phyloP scores from a whole-genome alignment of 305 asterid species.

The Caryopteris hybrid region DNA sequence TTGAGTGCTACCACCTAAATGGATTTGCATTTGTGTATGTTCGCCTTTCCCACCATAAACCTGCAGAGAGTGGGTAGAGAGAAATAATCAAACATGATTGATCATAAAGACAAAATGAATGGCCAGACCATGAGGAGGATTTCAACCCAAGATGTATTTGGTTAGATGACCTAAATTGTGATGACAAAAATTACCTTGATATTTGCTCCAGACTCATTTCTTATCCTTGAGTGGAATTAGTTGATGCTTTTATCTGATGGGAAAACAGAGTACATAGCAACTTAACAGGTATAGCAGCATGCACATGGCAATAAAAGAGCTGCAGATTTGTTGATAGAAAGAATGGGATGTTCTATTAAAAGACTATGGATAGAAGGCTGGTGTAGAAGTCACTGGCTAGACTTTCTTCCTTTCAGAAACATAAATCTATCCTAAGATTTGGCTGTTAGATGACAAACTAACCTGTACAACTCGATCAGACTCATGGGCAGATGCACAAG shows the following conservation, averaged over 20 bases:
- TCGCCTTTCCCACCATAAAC: slow-evolving; percentile 89
- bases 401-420: background rate
- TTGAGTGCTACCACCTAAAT: slow-evolving; percentile 73
- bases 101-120: background rate
- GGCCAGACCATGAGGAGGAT: background rate
- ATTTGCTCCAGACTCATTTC: slow-evolving; percentile 88
- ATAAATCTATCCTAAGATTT: background rate
- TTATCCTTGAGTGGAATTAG: slow-evolving; percentile 56
- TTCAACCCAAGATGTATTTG: background rate
- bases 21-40: slow-evolving; percentile 84
- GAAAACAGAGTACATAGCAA: background rate
- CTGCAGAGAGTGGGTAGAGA: slow-evolving; percentile 28
- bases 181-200: slow-evolving; percentile 51
- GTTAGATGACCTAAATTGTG: background rate
- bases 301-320: background rate
- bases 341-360: background rate
- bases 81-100: too few species aligned
- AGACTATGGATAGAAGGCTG: background rate
- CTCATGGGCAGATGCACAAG: slow-evolving; percentile 91
- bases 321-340: background rate
- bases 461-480: slow-evolving; percentile 97
- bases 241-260: background rate
- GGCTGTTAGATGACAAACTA: background rate
- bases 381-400: background rate
- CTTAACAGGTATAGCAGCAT: background rate